These are phyloP conservation scores for Sporothrix protearum DNA, from an alignment of 2,329 filamentous ascomycete species.

Conservation along the genomic window DNA sequence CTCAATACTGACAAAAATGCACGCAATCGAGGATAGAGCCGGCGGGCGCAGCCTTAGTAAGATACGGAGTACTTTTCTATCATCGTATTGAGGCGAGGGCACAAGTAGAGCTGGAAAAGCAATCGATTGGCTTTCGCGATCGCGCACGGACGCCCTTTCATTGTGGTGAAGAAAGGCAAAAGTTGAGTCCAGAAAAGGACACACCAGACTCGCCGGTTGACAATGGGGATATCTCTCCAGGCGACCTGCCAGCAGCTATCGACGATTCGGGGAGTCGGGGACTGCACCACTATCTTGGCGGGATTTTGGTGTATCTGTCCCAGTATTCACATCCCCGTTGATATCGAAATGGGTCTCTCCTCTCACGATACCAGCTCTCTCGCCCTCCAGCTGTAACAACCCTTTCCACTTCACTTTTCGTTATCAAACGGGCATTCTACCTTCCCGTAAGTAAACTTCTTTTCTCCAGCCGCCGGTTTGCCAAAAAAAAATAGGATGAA, in stretches of 20 bases:
- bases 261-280: neutral
- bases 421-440: neutral
- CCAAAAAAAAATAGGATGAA: neutral
- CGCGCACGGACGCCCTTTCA: neutral
- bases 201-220: neutral
- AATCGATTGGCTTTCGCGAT: neutral
- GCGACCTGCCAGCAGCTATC: neutral
- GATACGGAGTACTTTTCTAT: neutral
- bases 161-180: neutral
- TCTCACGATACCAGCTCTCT: neutral
- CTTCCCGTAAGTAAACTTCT: neutral
- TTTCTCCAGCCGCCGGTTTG: slow-evolving; percentile 1
- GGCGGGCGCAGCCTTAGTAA: neutral
- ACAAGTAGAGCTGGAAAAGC: neutral
- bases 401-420: neutral
- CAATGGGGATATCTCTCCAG: neutral
- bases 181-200: neutral
- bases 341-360: too few species aligned
- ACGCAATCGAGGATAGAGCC: neutral
- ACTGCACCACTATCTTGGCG: neutral
- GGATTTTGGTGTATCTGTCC: neutral
- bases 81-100: too few species aligned
- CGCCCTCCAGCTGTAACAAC: neutral
- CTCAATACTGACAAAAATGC: too few species aligned
- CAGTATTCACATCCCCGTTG: neutral